phyloP scores from a whole-genome alignment of 2,329 filamentous ascomycete genomes.

The Aspergillus intermedius region DNA sequence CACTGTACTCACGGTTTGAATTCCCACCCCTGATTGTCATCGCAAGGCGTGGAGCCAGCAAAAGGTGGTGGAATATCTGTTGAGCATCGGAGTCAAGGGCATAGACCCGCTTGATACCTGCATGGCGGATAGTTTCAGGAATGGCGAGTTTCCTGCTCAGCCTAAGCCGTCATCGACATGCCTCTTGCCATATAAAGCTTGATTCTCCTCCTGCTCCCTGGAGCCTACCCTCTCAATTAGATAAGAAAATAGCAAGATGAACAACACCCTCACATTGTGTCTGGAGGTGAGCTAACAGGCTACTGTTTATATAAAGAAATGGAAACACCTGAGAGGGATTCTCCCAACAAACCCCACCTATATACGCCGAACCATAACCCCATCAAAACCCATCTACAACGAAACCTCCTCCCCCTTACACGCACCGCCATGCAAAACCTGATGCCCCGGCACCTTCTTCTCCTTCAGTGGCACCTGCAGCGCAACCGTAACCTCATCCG shows the following conservation, averaged over 20 bases:
- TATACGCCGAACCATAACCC: background rate
- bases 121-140: background rate
- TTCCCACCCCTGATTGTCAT: background rate
- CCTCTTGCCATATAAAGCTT: background rate
- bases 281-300: too few species aligned
- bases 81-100: background rate
- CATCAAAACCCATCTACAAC: background rate
- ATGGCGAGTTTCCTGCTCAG: background rate
- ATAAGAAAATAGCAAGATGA: too few species aligned
- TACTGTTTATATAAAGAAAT: too few species aligned
- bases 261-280: too few species aligned
- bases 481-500: conserved; percentile 30
- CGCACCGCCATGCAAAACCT: conserved; percentile 36
- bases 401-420: conserved; percentile 24
- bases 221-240: too few species aligned
- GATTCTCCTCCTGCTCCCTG: background rate
- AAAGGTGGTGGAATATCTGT: background rate
- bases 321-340: too few species aligned
- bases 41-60: background rate
- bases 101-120: background rate
- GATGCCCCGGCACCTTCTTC: conserved; percentile 32
- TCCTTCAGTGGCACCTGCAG: conserved; percentile 33
- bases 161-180: background rate
- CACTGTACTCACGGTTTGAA: background rate
- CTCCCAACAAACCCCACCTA: background rate